Percentiles rank a stretch among this genome's conserved stretches.
phyloP scores from a whole-genome alignment of 2,329 filamentous ascomycete genomes.

The Fusarium burgessii region DNA sequence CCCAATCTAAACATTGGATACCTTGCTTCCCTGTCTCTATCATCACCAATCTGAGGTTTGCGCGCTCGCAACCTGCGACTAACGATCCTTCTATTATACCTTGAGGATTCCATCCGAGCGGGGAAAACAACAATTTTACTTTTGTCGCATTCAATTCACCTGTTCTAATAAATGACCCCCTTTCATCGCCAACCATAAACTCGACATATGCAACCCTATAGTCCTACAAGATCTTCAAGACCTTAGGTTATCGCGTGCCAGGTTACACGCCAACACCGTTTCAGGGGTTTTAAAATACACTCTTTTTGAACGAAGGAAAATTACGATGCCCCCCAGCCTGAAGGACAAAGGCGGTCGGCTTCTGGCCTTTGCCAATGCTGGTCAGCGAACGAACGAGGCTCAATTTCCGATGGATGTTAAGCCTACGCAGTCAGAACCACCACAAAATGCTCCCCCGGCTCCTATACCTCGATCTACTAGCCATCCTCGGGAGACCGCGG shows the following conservation, averaged over 20 bases:
- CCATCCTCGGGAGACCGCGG: constrained; percentile 52
- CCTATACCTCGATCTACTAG: constrained; percentile 48
- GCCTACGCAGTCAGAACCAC: constrained; percentile 34
- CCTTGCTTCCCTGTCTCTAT: constrained; percentile 9
- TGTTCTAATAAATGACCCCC: constrained; percentile 19
- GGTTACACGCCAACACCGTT: constrained; percentile 8
- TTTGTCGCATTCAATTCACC: constrained; percentile 3
- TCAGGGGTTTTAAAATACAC: neutral
- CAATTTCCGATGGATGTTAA: constrained; percentile 37
- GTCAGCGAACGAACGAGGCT: constrained; percentile 34
- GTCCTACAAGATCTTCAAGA: constrained; percentile 24
- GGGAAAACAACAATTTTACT: neutral
- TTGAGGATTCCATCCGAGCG: neutral
- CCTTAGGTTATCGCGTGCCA: constrained; percentile 13
- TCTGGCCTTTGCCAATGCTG: constrained; percentile 48
- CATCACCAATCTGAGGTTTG: constrained; percentile 8
- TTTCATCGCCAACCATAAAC: constrained; percentile 13
- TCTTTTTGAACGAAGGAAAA: neutral
- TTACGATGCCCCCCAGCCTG: constrained; percentile 48
- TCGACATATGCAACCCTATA: constrained; percentile 28
- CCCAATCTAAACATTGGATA: constrained; percentile 10
- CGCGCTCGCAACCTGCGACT: neutral
- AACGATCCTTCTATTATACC: neutral
- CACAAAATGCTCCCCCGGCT: constrained; percentile 23
- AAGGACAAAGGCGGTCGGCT: constrained; percentile 51